Evolutionary conservation across 1,284 basidiomycete genomes (phyloP).

Genomic region (Fomitiporia mediterranea): DNA sequence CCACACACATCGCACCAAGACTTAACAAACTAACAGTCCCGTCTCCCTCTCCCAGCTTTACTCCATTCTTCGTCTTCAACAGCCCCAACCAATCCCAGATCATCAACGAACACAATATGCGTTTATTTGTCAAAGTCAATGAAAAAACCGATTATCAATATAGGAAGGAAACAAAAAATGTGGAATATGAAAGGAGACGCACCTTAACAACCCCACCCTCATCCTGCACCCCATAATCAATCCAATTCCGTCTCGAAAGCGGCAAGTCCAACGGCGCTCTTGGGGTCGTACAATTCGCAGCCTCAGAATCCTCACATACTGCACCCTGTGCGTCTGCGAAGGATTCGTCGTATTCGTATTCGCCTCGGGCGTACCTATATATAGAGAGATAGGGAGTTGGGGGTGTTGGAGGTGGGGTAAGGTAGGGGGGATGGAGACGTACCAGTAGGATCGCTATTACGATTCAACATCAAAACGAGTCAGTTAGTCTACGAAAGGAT

Average conservation of each 20-base stretch:
- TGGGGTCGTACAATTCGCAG: conserved; percentile 37
- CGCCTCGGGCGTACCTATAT: conserved; percentile 74
- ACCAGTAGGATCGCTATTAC: conserved; percentile 70
- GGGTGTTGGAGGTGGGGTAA: no score
- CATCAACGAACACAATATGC: no score
- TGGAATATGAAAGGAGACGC: conserved; percentile 12
- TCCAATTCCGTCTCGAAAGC: conserved; percentile 64
- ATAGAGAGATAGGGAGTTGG: no score
- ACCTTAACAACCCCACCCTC: conserved; percentile 61
- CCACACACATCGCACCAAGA: conserved; percentile 92
- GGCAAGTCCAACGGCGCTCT: conserved; percentile 54
- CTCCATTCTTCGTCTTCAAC: conserved; percentile 66
- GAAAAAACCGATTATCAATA: background rate
- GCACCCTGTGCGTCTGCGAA: conserved; percentile 42
- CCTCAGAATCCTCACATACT: conserved; percentile 34
- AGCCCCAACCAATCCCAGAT: conserved; percentile 4
- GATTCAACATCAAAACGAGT: background rate
- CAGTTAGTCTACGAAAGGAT: background rate
- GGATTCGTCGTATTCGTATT: conserved; percentile 63
- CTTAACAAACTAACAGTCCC: conserved; percentile 91
- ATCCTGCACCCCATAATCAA: conserved; percentile 78
- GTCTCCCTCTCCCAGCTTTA: conserved; percentile 91
- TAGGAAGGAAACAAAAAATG: background rate
- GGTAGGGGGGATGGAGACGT: no score
- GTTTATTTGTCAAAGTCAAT: no score